Evolutionary conservation across 179 eudicot species (phyloP).

Genomic region (Vitellaria paradoxa): DNA sequence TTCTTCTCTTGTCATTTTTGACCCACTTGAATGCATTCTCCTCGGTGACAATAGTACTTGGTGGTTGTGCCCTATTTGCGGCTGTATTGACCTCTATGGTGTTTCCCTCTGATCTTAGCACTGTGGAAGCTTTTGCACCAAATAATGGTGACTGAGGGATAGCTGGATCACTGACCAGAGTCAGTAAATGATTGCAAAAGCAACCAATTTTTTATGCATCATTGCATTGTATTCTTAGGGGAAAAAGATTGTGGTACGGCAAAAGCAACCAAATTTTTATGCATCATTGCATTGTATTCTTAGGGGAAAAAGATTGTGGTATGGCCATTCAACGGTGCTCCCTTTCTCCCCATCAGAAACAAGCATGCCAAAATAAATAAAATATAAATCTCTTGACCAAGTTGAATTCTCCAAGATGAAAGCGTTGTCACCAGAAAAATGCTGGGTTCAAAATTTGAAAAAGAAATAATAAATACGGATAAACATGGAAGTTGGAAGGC

Average conservation of each 20-base stretch:
- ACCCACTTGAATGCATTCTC: conserved; percentile 39
- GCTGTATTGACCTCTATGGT: conserved; percentile 25
- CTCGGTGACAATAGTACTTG: conserved; percentile 28
- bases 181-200: background rate
- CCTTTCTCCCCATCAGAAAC: too few species aligned
- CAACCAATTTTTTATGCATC: too few species aligned
- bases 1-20: conserved; percentile 51
- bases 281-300: too few species aligned
- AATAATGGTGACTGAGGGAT: conserved; percentile 39
- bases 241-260: too few species aligned
- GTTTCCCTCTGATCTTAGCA: conserved; percentile 30
- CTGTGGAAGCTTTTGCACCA: conserved; percentile 33
- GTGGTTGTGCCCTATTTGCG: conserved; percentile 37
- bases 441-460: too few species aligned
- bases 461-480: too few species aligned
- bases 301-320: too few species aligned
- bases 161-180: conserved; percentile 27
- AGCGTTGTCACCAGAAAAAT: background rate
- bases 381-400: conserved; percentile 28
- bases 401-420: conserved; percentile 32
- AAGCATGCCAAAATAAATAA: background rate
- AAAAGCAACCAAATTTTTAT: too few species aligned
- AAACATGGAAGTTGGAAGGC: too few species aligned
- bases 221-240: too few species aligned
- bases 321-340: too few species aligned